These are phyloP conservation scores for Eutrema salsugineum DNA, from an alignment of 441 rosid species.

Conservation along the genomic window DNA sequence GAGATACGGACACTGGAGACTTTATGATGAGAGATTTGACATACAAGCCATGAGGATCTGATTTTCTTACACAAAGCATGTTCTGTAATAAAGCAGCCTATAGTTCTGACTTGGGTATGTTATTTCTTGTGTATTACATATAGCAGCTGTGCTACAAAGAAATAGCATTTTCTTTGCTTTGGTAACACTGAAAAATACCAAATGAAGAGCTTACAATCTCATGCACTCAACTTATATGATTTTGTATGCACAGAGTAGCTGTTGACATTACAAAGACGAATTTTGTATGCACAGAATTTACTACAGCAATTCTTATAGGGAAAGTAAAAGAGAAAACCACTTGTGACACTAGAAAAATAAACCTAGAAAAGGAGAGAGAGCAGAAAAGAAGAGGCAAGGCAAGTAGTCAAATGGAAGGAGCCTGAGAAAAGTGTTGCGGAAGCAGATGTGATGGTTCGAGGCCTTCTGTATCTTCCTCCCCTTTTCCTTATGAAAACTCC, in stretches of 20 bases:
- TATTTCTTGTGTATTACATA: background rate
- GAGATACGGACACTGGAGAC: constrained; percentile 76
- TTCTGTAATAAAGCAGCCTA: constrained; percentile 17
- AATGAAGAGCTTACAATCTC: background rate
- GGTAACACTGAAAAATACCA: background rate
- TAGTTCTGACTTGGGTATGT: background rate
- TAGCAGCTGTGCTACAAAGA: background rate
- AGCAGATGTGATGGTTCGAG: constrained; percentile 1
- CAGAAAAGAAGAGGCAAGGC: constrained; percentile 7
- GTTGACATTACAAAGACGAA: background rate
- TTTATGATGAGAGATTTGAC: constrained; percentile 77
- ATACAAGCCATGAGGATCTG: constrained; percentile 64
- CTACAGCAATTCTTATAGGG: background rate
- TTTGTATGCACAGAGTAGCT: background rate
- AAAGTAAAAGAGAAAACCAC: background rate
- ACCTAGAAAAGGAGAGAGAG: constrained; percentile 5
- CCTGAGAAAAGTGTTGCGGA: constrained; percentile 12
- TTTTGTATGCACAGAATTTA: too few relatives aligned
- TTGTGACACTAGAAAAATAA: background rate
- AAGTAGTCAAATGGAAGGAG: constrained; percentile 8
- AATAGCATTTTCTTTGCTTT: constrained; percentile 1
- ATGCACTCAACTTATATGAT: background rate
- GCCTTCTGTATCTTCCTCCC: background rate
- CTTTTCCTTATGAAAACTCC: constrained; percentile 20
- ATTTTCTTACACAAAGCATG: background rate